Percentiles rank a stretch among this genome's conserved stretches.
phyloP scores from a whole-genome alignment of 1,284 basidiomycete species.

The Rhizoctonia solani region DNA sequence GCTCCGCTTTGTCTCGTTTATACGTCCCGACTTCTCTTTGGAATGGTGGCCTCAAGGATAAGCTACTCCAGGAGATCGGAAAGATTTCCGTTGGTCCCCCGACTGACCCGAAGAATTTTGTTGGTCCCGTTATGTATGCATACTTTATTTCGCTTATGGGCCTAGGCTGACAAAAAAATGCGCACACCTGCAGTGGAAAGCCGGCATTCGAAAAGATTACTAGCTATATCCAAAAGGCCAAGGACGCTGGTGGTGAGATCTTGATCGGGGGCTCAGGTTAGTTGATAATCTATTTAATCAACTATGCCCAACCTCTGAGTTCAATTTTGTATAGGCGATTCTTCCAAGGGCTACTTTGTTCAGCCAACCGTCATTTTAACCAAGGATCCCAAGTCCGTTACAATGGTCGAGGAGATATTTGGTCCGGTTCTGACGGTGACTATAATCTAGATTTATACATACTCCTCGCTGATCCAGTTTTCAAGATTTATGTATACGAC shows the following conservation, averaged over 20 bases:
- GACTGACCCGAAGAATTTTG: constrained; percentile 82
- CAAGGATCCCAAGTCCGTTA: constrained; percentile 87
- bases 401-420: constrained; percentile 96
- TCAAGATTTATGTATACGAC: constrained; percentile 85
- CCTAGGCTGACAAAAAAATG: neutral
- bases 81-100: constrained; percentile 86
- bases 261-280: constrained; percentile 80
- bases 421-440: constrained; percentile 92
- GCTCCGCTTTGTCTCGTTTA: constrained; percentile 88
- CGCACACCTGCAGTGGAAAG: constrained; percentile 57
- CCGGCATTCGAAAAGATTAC: constrained; percentile 89
- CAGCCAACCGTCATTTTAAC: constrained; percentile 95
- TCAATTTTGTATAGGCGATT: constrained; percentile 61
- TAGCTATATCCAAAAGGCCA: constrained; percentile 85
- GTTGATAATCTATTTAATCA: constrained; percentile 39
- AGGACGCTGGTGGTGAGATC: constrained; percentile 85
- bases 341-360: constrained; percentile 92
- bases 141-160: constrained; percentile 35
- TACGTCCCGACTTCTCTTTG: constrained; percentile 91
- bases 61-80: constrained; percentile 72
- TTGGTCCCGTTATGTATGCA: constrained; percentile 95
- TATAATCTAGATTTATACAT: no score
- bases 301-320: neutral
- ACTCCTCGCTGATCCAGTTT: no score
- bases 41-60: constrained; percentile 85